Evolutionary conservation across 371 early-diverging fungal species (phyloP).

Genomic region (Mortierella sp.): DNA sequence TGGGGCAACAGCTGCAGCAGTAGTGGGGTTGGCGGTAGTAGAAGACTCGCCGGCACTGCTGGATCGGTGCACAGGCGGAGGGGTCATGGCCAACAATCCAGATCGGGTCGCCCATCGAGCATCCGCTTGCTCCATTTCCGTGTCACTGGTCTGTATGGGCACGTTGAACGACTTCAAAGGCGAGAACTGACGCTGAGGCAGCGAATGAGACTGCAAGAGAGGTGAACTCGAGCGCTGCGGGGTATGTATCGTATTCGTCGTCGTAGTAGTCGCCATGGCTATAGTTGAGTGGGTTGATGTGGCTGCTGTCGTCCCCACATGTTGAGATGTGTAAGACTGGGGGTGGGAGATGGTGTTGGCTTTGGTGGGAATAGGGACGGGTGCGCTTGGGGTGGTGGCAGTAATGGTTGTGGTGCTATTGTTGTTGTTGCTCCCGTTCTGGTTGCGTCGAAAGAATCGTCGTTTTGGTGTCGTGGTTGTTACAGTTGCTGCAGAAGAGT

Average conservation of each 20-base stretch:
- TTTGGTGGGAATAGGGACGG: conserved; percentile 5
- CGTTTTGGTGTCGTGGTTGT: conserved; percentile 15
- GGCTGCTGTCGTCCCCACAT: not conserved
- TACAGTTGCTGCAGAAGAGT: conserved; percentile 6
- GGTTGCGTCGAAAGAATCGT: conserved; percentile 41
- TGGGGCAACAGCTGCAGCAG: not conserved
- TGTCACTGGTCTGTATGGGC: not conserved
- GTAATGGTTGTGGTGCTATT: not conserved
- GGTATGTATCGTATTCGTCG: conserved; percentile 21
- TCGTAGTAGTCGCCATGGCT: not conserved
- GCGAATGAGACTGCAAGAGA: conserved; percentile 30
- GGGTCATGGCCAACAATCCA: not conserved
- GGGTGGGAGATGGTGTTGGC: not conserved
- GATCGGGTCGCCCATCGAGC: not conserved
- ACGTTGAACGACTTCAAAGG: conserved; percentile 20
- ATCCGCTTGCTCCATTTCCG: conserved; percentile 1
- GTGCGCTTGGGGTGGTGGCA: not conserved
- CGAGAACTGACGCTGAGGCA: conserved; percentile 28
- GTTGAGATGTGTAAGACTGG: not conserved
- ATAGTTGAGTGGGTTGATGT: conserved; percentile 5
- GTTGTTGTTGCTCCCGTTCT: conserved; percentile 17
- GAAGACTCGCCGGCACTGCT: not conserved
- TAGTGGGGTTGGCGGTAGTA: not conserved
- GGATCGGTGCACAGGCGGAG: not conserved
- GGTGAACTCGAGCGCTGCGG: conserved; percentile 34